Conservation (phyloP, 495 filamentous ascomycete genomes). For the Xylaria scruposa region DNA sequence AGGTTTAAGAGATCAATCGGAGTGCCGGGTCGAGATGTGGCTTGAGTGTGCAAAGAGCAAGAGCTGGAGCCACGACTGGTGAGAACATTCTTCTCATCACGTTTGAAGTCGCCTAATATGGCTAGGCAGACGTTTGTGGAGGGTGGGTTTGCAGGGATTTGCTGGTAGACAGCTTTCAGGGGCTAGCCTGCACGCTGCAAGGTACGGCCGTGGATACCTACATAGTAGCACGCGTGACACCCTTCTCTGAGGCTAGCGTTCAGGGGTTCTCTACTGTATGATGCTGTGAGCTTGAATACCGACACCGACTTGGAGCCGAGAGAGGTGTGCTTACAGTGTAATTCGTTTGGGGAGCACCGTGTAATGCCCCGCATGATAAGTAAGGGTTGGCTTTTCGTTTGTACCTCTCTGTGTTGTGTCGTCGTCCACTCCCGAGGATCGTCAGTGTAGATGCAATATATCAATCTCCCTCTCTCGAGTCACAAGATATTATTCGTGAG, state of each 20-base stretch:
- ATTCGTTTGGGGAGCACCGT: neutral
- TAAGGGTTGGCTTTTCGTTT: neutral
- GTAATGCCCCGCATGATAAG: neutral
- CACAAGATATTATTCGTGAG: neutral
- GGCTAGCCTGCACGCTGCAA: slow-evolving; percentile 25
- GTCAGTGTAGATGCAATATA: neutral
- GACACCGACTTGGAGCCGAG: slow-evolving; percentile 16
- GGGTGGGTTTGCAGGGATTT: slow-evolving; percentile 12
- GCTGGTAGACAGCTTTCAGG: neutral
- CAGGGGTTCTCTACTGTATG: slow-evolving; percentile 2
- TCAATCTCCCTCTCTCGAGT: neutral
- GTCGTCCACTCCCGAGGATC: neutral
- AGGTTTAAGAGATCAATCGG: neutral
- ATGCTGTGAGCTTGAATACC: slow-evolving; percentile 4
- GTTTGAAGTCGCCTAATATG: slow-evolving; percentile 21
- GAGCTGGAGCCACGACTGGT: neutral
- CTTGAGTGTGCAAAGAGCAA: neutral
- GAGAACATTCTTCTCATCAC: neutral
- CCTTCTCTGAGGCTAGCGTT: slow-evolving; percentile 7
- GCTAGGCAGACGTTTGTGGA: slow-evolving; percentile 26
- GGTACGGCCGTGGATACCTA: slow-evolving; percentile 23
- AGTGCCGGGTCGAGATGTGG: neutral
- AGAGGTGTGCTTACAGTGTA: neutral
- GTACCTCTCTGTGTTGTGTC: neutral
- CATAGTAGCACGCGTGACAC: slow-evolving; percentile 25